These are phyloP conservation scores for Geotrichum cucujoidarum DNA, from an alignment of 1,139 yeast species.

Conservation along the genomic window DNA sequence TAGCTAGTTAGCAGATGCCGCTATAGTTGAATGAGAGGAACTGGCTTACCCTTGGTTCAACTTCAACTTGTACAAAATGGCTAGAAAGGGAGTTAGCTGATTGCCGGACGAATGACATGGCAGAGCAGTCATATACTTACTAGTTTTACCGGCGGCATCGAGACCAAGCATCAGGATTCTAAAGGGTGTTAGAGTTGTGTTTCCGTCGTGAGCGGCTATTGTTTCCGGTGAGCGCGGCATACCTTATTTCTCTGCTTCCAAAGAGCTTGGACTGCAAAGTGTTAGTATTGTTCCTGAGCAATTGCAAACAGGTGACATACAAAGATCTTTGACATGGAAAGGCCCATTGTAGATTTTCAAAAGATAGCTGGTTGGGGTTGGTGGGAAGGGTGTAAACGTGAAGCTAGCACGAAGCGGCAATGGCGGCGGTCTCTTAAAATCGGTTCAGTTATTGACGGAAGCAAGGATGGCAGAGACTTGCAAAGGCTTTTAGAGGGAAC, in stretches of 20 bases:
- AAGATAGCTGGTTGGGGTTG: too few relatives aligned
- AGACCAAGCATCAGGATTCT: constrained; percentile 86
- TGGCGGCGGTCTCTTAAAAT: too few relatives aligned
- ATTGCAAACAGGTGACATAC: constrained; percentile 27
- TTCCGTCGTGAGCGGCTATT: not conserved
- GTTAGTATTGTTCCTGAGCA: not conserved
- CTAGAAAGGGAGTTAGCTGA: constrained; percentile 24
- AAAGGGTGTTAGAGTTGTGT: not conserved
- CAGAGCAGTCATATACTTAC: too few relatives aligned
- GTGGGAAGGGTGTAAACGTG: too few relatives aligned
- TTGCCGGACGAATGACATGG: not conserved
- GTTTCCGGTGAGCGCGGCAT: constrained; percentile 12
- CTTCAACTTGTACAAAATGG: constrained; percentile 65
- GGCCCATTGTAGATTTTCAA: constrained; percentile 42
- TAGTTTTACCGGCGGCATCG: constrained; percentile 90
- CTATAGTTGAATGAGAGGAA: not conserved
- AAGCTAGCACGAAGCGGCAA: too few relatives aligned
- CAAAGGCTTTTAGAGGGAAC: too few relatives aligned
- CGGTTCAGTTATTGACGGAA: too few relatives aligned
- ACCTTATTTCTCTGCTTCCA: constrained; percentile 42
- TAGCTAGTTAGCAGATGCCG: constrained; percentile 17
- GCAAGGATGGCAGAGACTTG: too few relatives aligned
- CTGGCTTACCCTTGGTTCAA: constrained; percentile 52
- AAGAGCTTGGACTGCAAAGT: constrained; percentile 41
- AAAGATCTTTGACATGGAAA: constrained; percentile 45